Evolutionary conservation across 495 filamentous ascomycete species (phyloP), one percentile per base, ranked within the genome.

Genomic region (Filosporella fistucella): DNA sequence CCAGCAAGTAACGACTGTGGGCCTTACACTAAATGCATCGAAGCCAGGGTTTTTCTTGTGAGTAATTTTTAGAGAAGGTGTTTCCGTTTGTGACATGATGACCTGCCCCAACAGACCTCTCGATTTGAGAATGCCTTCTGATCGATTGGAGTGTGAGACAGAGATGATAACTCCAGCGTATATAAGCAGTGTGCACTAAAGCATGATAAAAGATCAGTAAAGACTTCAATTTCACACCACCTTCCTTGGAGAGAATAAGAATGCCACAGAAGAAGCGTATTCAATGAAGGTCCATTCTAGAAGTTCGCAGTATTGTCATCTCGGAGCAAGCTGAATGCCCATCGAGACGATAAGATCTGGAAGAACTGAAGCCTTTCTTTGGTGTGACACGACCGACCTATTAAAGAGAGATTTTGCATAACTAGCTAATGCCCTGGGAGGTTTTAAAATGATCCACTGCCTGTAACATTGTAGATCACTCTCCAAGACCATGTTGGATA

Each of bases 1-100:
- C 8, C 8, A n/a, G 28, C 28, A 8, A n/a, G n/a, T 30, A 30
- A 38, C 18, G 16, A 28, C 4, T 25, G 21, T 13, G 21, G 18
- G 24, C 37, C 44, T 36, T 43, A 54, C 51, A 37, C 21, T 29
- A 30, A 48, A 54, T 3, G 51, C 51, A 37, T 44, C 16, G 30
- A 54, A 54, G 14, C 42, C 42, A 18, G 42, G 42, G 1, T 28
- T 1, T 25, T 43, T 43, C 16, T 20, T 4, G 17, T 21, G 14
- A 16, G 35, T 21, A 21, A 20, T 21, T 38, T 38, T 4, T n/a
- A n/a, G n/a, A n/a, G n/a, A n/a, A n/a, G n/a, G n/a, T n/a, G n/a
- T n/a, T n/a, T n/a, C n/a, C n/a, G n/a, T n/a, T n/a, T n/a, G n/a
- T n/a, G n/a, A n/a, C n/a, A n/a, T n/a, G n/a, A n/a, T n/a, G n/a